A percentile compares a stretch with the other conserved stretches of the same genome.
phyloP scores from a whole-genome alignment of 805 yeast species.

The Teunomyces cretensis region DNA sequence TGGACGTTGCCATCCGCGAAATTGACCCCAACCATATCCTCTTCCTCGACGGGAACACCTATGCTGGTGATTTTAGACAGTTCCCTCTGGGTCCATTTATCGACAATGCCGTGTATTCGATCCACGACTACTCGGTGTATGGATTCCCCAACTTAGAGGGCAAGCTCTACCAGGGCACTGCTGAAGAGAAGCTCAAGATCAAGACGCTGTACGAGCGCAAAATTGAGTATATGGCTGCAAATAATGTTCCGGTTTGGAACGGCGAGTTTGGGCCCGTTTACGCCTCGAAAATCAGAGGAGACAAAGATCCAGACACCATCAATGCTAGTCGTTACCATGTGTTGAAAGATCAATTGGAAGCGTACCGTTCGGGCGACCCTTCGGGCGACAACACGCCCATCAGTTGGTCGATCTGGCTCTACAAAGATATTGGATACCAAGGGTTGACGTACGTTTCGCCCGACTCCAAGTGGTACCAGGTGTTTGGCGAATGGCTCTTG shows the following conservation, averaged over 20 bases:
- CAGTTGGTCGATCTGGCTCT: conserved; percentile 53
- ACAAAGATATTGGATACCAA: conserved; percentile 54
- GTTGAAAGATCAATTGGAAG: conserved; percentile 45
- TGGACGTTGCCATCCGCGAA: conserved; percentile 39
- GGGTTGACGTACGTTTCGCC: conserved; percentile 49
- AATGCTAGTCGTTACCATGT: conserved; percentile 42
- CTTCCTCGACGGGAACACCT: conserved; percentile 51
- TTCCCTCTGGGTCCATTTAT: conserved; percentile 36
- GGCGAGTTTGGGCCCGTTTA: conserved; percentile 56
- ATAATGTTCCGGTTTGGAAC: conserved; percentile 52
- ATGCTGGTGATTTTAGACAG: conserved; percentile 49
- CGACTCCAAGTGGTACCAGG: conserved; percentile 40
- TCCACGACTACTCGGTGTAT: conserved; percentile 46
- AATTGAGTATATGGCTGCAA: conserved; percentile 39
- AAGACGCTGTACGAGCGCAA: conserved; percentile 42
- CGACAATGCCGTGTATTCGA: conserved; percentile 49
- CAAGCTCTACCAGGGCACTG: conserved; percentile 33
- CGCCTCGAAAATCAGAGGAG: conserved; percentile 44
- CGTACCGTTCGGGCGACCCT: conserved; percentile 48
- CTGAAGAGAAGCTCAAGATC: conserved; percentile 34
- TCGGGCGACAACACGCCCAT: conserved; percentile 47
- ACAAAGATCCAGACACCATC: conserved; percentile 33
- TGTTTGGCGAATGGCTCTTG: conserved; percentile 42
- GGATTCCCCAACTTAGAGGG: conserved; percentile 45
- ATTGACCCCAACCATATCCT: conserved; percentile 51